Evolutionary conservation across 202 grass and related monocot genomes (phyloP).

Genomic region (Panicum virgatum): DNA sequence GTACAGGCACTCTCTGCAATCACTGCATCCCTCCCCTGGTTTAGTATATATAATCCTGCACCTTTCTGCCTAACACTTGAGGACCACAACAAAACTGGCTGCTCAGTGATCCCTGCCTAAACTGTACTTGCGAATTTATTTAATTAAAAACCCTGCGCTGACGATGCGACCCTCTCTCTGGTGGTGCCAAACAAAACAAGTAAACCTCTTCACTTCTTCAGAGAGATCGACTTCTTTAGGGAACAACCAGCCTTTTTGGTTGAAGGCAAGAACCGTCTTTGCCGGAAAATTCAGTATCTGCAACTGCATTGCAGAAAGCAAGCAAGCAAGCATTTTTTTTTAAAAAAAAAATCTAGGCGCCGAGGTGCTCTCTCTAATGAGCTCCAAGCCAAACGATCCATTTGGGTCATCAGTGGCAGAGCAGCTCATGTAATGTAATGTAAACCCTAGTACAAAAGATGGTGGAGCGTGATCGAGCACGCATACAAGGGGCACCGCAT

Average conservation of each 20-base stretch:
- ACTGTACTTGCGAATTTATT: background rate
- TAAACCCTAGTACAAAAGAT: background rate
- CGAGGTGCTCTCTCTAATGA: background rate
- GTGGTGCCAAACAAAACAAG: background rate
- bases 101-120: background rate
- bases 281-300: background rate
- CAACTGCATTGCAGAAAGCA: background rate
- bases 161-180: background rate
- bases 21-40: background rate
- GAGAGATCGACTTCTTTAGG: background rate
- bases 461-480: conserved; percentile 38
- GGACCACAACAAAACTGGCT: background rate
- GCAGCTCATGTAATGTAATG: background rate
- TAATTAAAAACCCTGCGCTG: background rate
- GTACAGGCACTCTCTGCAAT: background rate
- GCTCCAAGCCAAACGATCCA: background rate
- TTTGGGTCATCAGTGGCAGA: background rate
- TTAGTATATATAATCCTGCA: background rate
- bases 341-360: background rate
- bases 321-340: background rate
- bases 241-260: background rate
- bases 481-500: background rate
- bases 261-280: background rate
- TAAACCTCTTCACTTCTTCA: background rate
- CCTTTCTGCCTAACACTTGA: conserved; percentile 8